Percentiles rank a stretch among this genome's conserved stretches.
Conservation (phyloP, 768 basidiomycete species). For the Rubroboletus satanas region DNA sequence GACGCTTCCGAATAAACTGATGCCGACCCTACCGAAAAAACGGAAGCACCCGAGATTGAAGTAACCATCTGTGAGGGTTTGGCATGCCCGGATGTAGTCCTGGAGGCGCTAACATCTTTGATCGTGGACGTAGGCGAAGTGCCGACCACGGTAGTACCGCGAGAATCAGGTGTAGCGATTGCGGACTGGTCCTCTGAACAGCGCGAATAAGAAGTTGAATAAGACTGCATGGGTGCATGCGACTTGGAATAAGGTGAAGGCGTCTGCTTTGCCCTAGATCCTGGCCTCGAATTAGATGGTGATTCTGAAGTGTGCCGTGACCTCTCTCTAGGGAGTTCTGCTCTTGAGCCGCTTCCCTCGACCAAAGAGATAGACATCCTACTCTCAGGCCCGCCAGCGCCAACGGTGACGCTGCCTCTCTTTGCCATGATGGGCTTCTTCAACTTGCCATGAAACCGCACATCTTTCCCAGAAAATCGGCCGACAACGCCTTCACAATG, state of each 20-base stretch:
- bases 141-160: conserved; percentile 1
- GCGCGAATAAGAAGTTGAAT: conserved; percentile 16
- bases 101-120: not conserved
- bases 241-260: conserved; percentile 16
- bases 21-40: conserved; percentile 25
- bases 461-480: conserved; percentile 58
- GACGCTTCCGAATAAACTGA: conserved; percentile 28
- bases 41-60: conserved; percentile 29
- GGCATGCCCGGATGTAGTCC: conserved; percentile 10
- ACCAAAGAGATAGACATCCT: conserved; percentile 20
- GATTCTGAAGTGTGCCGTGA: conserved; percentile 15
- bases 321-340: conserved; percentile 1
- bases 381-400: not conserved
- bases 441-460: conserved; percentile 67
- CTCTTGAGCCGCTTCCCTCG: conserved; percentile 2
- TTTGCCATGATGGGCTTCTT: conserved; percentile 81
- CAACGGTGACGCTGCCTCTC: conserved; percentile 35
- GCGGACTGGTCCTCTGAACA: conserved; percentile 11
- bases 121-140: not conserved
- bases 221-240: conserved; percentile 14
- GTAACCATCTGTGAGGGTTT: conserved; percentile 18
- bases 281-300: conserved; percentile 15
- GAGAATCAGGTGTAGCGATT: not conserved
- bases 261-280: conserved; percentile 15
- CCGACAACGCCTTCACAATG: conserved; percentile 88